Percentiles rank a stretch among this genome's conserved stretches.
Evolutionary conservation across 805 yeast genomes (phyloP).

Genomic region (Candida sonorensis): DNA sequence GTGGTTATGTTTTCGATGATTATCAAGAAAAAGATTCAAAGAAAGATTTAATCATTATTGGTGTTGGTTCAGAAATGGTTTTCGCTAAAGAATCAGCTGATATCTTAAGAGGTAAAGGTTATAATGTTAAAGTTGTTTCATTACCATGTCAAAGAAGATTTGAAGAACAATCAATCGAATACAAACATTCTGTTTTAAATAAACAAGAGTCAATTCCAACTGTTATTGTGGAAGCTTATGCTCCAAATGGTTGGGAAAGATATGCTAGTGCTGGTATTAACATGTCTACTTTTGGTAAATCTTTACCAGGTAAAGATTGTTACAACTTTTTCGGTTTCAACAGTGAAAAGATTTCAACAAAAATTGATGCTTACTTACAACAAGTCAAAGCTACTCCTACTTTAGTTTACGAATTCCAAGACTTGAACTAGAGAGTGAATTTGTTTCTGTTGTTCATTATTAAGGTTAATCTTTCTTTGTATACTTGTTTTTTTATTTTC

Average conservation of each 20-base stretch:
- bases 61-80: constrained; percentile 93
- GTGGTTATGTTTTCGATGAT: constrained; percentile 76
- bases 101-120: constrained; percentile 54
- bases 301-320: constrained; percentile 80
- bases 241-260: constrained; percentile 88
- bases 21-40: constrained; percentile 51
- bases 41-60: constrained; percentile 53
- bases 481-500: background rate
- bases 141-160: constrained; percentile 89
- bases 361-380: constrained; percentile 22
- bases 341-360: constrained; percentile 73
- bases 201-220: constrained; percentile 75
- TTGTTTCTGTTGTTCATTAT: background rate
- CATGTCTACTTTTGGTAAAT: constrained; percentile 91
- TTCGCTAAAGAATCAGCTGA: constrained; percentile 78
- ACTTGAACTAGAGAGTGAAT: constrained; percentile 15
- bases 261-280: constrained; percentile 97
- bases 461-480: background rate
- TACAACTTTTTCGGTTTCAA: constrained; percentile 85
- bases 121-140: constrained; percentile 78
- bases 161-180: constrained; percentile 76
- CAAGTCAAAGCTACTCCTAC: constrained; percentile 8
- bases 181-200: constrained; percentile 80
- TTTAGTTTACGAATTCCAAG: constrained; percentile 24
- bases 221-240: constrained; percentile 86